Base-by-base conservation (phyloP, 1,139 yeast genomes). In the Nakaseomyces delphensis region DNA sequence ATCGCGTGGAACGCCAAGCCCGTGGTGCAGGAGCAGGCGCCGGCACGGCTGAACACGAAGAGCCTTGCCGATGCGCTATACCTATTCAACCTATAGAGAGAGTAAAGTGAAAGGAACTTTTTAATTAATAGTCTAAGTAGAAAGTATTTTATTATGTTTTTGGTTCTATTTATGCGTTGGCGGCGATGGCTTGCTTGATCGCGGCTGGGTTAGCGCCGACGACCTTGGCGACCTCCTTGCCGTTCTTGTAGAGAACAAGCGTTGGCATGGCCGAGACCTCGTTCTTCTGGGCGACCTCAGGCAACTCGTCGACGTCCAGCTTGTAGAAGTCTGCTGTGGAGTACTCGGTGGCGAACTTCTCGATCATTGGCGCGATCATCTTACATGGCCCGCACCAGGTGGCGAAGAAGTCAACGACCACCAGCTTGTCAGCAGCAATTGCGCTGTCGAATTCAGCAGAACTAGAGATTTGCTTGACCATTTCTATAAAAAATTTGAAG, bases 1-100 rank as follows among this genome's bases (percentile, higher is more conserved):
- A 72, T 93, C 46, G 98, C 98, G 0, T 93, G 96, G 93, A 83
- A 87, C 60, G 98, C 98, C 14, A 93, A 93, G 62, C 96, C 97
- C 25, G 77, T 73, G 49, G 98, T 93, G 3, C 96, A 86, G 60
- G 56, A 64, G 45, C 65, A 68, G 52, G 98, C 98, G 0, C 96
- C 96, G 9, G 71, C 85, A 37, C 73, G 84, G 50, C 70, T 93
- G 53, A 91, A 91, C 61, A 71, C 89, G 0, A 68, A 72, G 21
- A 70, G 82, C 3, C 71, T 91, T 57, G 68, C 68, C 46, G 95
- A 87, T 59, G 73, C 83, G 5, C 69, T 86, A 56, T 89, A 86
- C 64, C 78, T 91, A 16, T 66, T 89, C 64, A 96, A 97, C 82
- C 76, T 61, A 66, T 67, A 32, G 85, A 82, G 46, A n/a, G n/a